Evolutionary conservation across 163 green algal species (phyloP).

Genomic region (Scenedesmus sp.): DNA sequence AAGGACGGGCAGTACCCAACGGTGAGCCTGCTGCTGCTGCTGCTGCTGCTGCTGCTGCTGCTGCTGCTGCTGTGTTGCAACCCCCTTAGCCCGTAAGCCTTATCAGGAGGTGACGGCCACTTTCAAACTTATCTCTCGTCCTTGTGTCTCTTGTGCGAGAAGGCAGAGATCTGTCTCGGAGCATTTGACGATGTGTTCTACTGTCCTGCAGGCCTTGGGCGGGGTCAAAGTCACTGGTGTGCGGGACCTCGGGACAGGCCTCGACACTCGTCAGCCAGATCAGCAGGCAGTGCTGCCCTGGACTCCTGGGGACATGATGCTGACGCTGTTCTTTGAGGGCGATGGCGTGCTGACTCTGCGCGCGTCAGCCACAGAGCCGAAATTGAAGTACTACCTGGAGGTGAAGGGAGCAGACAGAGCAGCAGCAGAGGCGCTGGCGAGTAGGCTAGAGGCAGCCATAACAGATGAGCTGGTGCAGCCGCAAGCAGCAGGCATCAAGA

Average conservation of each 20-base stretch:
- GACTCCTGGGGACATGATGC: constrained; percentile 77
- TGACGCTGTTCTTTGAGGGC: constrained; percentile 72
- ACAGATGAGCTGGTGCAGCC: constrained; percentile 51
- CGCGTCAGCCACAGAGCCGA: constrained; percentile 82
- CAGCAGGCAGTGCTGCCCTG: constrained; percentile 69
- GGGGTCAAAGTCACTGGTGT: constrained; percentile 44
- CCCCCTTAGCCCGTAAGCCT: too few relatives aligned
- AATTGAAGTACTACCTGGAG: constrained; percentile 89
- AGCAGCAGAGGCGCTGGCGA: constrained; percentile 22
- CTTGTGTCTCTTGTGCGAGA: too few relatives aligned
- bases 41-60: background rate
- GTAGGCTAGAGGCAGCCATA: constrained; percentile 29
- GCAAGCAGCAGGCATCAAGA: constrained; percentile 32
- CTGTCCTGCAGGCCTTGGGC: constrained; percentile 28
- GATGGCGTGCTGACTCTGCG: constrained; percentile 71
- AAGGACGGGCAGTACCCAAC: constrained; percentile 48
- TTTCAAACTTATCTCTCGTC: too few relatives aligned
- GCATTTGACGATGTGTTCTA: too few relatives aligned
- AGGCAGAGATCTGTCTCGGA: too few relatives aligned
- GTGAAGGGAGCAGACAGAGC: constrained; percentile 44
- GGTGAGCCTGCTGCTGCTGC: constrained; percentile 9
- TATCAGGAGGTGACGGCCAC: too few relatives aligned
- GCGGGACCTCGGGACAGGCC: constrained; percentile 60
- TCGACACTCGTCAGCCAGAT: constrained; percentile 71
- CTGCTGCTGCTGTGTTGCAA: too few relatives aligned